Base-by-base conservation (phyloP, 2,329 filamentous ascomycete species). In the Epichloe hybrida region DNA sequence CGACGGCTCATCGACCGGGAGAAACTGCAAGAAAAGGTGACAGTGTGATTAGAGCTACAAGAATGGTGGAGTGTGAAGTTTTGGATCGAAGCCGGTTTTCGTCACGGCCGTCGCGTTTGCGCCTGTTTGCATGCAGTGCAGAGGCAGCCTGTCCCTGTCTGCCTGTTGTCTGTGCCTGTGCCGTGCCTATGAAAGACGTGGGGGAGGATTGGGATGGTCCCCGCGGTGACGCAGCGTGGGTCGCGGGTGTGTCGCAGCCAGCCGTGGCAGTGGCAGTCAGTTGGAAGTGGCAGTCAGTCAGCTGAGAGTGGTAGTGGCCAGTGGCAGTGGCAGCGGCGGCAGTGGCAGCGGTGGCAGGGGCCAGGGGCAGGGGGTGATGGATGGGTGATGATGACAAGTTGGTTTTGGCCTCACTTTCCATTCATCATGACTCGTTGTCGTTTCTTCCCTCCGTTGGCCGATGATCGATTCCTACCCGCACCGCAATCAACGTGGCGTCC, bases 181-280 rank as follows among this genome's bases (percentile, higher is more conserved):
- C 17, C 39, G 21, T 20, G 39, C 17, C 39, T 20, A 17, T 21
- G 46, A 15, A 40, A 41, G 39, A 20, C 17, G 39, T 41, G 15
- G 8, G 23, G 6, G n/a, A n/a, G 21, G 23, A 8, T 40, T 9
- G 39, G 39, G 17, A 17, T 57, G 45, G 46, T 53, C 57, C 54
- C 57, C 56, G 50, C 58, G 57, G 58, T 59, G 58, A 59, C 57
- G 58, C 56, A 57, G 45, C 46, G 51, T 17, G 50, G 49, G 50
- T 37, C 47, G 34, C 49, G 12, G 38, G 13, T 50, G 17, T 34
- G 27, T 40, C n/a, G 38, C 38, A 17, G 17, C 17, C 17, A n/a
- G 37, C 39, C 35, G 37, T 42, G 7, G 12, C 11, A 36, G 23
- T 39, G 37, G 46, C 46, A 27, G 46, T 48, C 23, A 27, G 23